Evolutionary conservation across 495 filamentous ascomycete species (phyloP).

Genomic region (Aspergillus hancockii): DNA sequence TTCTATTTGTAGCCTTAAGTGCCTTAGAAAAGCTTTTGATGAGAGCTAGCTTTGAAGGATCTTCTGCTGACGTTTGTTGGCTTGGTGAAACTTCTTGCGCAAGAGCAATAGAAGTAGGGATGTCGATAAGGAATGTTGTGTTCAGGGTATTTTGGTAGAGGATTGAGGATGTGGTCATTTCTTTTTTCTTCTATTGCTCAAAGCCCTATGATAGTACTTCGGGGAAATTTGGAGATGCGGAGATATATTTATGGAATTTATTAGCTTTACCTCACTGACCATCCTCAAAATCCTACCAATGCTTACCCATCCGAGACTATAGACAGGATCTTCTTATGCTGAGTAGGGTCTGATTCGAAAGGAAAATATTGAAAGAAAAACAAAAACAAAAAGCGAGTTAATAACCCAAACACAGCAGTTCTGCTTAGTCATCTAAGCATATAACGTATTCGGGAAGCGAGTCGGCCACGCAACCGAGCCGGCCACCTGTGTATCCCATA

Average conservation of each 20-base stretch:
- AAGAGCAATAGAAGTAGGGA: conserved; percentile 60
- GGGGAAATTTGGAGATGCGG: neutral
- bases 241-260: neutral
- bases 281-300: neutral
- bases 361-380: no score
- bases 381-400: no score
- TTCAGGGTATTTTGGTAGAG: conserved; percentile 51
- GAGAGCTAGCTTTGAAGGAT: conserved; percentile 1
- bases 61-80: conserved; percentile 8
- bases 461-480: no score
- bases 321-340: no score
- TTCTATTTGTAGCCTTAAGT: conserved; percentile 12
- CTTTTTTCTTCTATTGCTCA: no score
- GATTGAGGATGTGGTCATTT: conserved; percentile 30
- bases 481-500: no score
- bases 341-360: no score
- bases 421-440: no score
- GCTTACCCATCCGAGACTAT: neutral
- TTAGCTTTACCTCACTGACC: no score
- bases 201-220: conserved; percentile 2
- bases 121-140: conserved; percentile 59
- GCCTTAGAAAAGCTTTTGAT: neutral
- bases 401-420: no score
- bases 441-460: no score
- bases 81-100: conserved; percentile 30